Base-by-base conservation (phyloP, 2,329 filamentous ascomycete species). In the Fusarium dimerum region DNA sequence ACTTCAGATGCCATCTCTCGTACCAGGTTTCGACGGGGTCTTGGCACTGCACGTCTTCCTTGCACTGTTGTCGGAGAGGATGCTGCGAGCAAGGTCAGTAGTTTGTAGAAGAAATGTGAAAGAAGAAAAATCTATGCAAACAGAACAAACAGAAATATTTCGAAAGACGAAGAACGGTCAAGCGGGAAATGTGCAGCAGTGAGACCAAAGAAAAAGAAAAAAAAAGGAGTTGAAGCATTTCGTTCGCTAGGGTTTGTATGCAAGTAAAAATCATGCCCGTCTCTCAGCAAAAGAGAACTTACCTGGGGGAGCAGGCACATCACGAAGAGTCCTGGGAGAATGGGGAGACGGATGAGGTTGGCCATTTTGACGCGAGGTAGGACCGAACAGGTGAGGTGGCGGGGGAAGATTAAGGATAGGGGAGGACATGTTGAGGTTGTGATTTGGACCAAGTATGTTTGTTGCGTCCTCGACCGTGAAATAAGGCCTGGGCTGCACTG, bases 1-100 rank as follows among this genome's bases (percentile, higher is more conserved):
- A 51, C 36, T 16, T 70, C 68, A 36, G 66, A 52, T 26, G 51
- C 41, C 43, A 58, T 51, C 17, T 62, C 59, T 43, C 68, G 63
- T 10, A 59, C 46, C 10, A 46, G 52, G 43, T 59, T 43, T 32
- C 69, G 65, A 43, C 69, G 66, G 38, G 52, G 54, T 54, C 69
- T 62, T 11, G 56, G 55, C 36, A 66, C 56, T 20, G 59, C 51
- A 45, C 62, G 64, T 46, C 68, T 66, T 29, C 64, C 59, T 9
- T 60, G 61, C 20, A 62, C 61, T 9, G 62, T 57, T 18, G 60
- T 45, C 16, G 62, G 62, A 29, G 60, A 55, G 11, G 57, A 57
- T 36, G 62, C 62, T 65, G 42, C 7, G 7, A 26, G 7, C 20
- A 7, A 26, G 20, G 20, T 26, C 20, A 26, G 20, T 26, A 7